Percentiles rank a stretch among this genome's conserved stretches.
phyloP scores from a whole-genome alignment of 192 early-diverging fungal genomes.

The Podila epigama region DNA sequence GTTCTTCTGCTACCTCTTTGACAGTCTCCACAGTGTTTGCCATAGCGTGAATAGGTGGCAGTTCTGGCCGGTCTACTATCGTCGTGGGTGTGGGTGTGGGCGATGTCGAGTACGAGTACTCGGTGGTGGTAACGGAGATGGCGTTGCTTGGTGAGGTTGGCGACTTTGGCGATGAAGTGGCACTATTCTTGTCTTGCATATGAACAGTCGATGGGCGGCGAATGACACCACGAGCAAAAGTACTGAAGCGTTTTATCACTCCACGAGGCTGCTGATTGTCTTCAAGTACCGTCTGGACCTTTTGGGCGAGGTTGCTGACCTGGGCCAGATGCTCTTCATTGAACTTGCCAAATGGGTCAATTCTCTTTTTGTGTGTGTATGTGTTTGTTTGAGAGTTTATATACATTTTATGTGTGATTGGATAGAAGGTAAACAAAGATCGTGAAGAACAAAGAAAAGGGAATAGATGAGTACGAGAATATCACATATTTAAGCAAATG shows the following conservation, averaged over 20 bases:
- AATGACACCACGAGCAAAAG: conserved; percentile 31
- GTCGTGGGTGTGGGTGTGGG: not conserved
- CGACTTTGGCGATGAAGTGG: not conserved
- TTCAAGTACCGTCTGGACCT: conserved; percentile 14
- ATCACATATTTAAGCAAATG: not conserved
- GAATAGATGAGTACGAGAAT: too few relatives aligned
- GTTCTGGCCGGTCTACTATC: too few relatives aligned
- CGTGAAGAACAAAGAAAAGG: not conserved
- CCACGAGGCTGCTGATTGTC: conserved; percentile 31
- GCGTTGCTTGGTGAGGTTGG: not conserved
- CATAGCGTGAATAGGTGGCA: too few relatives aligned
- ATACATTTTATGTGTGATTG: too few relatives aligned
- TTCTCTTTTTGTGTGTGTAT: too few relatives aligned
- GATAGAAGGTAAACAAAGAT: too few relatives aligned
- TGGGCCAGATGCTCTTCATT: conserved; percentile 13
- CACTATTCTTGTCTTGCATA: not conserved
- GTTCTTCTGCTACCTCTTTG: not conserved
- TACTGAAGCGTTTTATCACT: conserved; percentile 36
- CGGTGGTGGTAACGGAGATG: not conserved
- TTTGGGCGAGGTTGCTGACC: conserved; percentile 19
- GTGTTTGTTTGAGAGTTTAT: too few relatives aligned
- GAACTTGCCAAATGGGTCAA: conserved; percentile 12
- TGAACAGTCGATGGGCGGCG: conserved; percentile 7
- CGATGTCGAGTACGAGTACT: not conserved
- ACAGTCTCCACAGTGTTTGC: conserved; percentile 19